Percentiles rank a stretch among this genome's conserved stretches.
phyloP scores from a whole-genome alignment of 805 yeast species.

The Lipomyces sp. region DNA sequence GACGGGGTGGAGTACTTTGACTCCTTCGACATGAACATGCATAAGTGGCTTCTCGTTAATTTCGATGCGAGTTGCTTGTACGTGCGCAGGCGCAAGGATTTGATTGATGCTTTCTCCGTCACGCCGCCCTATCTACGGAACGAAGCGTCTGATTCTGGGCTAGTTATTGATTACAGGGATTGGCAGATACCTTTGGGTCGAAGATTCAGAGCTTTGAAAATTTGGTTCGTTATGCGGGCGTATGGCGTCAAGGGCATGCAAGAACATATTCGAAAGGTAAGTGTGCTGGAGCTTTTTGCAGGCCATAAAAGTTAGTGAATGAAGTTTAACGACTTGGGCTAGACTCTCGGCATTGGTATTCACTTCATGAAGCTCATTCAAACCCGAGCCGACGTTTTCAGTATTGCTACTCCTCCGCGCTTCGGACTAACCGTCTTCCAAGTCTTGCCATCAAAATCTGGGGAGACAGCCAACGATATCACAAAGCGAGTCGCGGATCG shows the following conservation, averaged over 20 bases:
- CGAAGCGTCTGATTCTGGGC: conserved; percentile 36
- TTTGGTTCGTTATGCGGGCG: conserved; percentile 40
- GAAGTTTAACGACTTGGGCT: not conserved
- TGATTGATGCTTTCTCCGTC: conserved; percentile 37
- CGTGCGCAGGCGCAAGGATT: conserved; percentile 33
- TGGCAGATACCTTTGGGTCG: conserved; percentile 41
- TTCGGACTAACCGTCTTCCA: conserved; percentile 38
- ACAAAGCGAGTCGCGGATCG: conserved; percentile 33
- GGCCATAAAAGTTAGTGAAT: not conserved
- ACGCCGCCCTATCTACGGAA: conserved; percentile 38
- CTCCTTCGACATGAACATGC: conserved; percentile 41
- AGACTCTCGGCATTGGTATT: conserved; percentile 27
- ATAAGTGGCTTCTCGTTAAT: conserved; percentile 40
- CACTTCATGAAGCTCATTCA: conserved; percentile 28
- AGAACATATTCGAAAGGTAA: conserved; percentile 31
- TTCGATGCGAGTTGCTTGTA: conserved; percentile 39
- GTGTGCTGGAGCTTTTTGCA: not conserved
- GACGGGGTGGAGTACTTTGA: conserved; percentile 36
- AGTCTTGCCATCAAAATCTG: conserved; percentile 24
- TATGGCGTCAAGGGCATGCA: conserved; percentile 37
- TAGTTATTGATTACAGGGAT: conserved; percentile 39
- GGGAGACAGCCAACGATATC: conserved; percentile 20
- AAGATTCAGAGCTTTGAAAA: conserved; percentile 38
- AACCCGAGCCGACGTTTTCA: conserved; percentile 27
- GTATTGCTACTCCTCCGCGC: conserved; percentile 30